A percentile compares a stretch with the other conserved stretches of the same genome.
phyloP scores from a whole-genome alignment of 1,284 basidiomycete species.

The Ganoderma sp. region DNA sequence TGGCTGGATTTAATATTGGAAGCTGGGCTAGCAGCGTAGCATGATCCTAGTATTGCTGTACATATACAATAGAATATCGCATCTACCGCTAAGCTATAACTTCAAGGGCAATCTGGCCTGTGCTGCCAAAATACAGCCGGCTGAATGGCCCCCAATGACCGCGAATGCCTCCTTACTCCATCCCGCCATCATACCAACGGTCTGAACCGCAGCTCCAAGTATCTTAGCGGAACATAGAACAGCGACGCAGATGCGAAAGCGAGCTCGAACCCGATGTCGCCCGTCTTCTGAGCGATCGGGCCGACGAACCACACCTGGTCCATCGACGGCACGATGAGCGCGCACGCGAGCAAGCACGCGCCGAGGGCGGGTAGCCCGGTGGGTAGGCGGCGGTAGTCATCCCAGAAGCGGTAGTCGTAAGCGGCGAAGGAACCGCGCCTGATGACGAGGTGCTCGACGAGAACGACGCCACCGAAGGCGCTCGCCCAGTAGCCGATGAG shows the following conservation, averaged over 20 bases:
- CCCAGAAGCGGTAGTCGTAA: slow-evolving; percentile 64
- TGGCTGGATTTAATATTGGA: too few relatives aligned
- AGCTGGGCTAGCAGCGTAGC: too few relatives aligned
- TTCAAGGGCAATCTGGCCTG: not conserved
- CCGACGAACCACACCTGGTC: slow-evolving; percentile 76
- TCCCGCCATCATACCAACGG: slow-evolving; percentile 31
- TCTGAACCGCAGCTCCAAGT: slow-evolving; percentile 43
- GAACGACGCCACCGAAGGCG: slow-evolving; percentile 62
- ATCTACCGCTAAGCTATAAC: too few relatives aligned
- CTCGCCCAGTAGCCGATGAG: slow-evolving; percentile 78
- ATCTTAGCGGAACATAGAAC: slow-evolving; percentile 64
- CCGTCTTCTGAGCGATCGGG: slow-evolving; percentile 70
- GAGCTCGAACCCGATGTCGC: slow-evolving; percentile 81
- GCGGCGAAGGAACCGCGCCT: slow-evolving; percentile 53
- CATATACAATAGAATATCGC: too few relatives aligned
- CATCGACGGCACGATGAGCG: slow-evolving; percentile 71
- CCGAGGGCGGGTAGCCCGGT: slow-evolving; percentile 66
- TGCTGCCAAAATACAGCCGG: not conserved
- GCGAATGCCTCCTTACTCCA: too few relatives aligned
- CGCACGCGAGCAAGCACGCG: slow-evolving; percentile 57
- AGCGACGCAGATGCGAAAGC: slow-evolving; percentile 61
- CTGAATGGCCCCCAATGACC: not conserved
- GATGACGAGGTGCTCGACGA: slow-evolving; percentile 71
- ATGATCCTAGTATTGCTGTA: too few relatives aligned
- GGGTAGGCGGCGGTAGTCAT: slow-evolving; percentile 60